Evolutionary conservation across 2,329 filamentous ascomycete genomes (phyloP).

Genomic region (Drechslerella coelobrocha): DNA sequence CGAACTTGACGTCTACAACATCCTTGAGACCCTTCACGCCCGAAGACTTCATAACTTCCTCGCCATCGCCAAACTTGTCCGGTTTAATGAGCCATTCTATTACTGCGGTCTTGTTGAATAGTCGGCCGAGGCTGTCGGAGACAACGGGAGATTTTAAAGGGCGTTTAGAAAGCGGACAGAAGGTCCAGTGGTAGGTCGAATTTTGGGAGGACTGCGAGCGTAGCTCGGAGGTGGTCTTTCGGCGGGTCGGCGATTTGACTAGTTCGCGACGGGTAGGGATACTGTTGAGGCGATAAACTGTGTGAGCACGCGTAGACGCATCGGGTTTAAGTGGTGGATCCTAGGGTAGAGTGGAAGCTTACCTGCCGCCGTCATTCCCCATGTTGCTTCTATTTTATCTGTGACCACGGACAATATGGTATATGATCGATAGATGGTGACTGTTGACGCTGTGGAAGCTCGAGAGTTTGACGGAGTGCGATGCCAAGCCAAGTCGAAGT

Average conservation of each 20-base stretch:
- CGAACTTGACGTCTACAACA: slow-evolving; percentile 83
- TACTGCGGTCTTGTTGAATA: slow-evolving; percentile 95
- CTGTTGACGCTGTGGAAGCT: no score
- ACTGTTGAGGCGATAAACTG: slow-evolving; percentile 58
- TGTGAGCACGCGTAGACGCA: neutral
- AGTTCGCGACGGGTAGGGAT: slow-evolving; percentile 96
- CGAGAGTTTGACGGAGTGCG: neutral
- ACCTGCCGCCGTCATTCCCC: slow-evolving; percentile 95
- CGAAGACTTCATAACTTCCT: slow-evolving; percentile 65
- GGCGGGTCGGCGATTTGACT: slow-evolving; percentile 87
- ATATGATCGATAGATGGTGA: neutral
- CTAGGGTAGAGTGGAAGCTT: slow-evolving; percentile 49
- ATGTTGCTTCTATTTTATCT: slow-evolving; percentile 62
- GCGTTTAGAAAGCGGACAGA: slow-evolving; percentile 83
- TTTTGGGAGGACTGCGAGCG: slow-evolving; percentile 88
- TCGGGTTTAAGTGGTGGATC: neutral
- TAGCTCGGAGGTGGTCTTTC: slow-evolving; percentile 80
- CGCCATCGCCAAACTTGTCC: slow-evolving; percentile 67
- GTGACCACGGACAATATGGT: neutral
- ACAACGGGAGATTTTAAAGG: slow-evolving; percentile 77
- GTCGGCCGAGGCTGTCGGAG: slow-evolving; percentile 79
- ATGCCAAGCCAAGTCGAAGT: neutral
- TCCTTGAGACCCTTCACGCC: slow-evolving; percentile 81
- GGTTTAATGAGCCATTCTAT: slow-evolving; percentile 71
- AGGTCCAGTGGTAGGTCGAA: slow-evolving; percentile 83